These are phyloP conservation scores for Bassia scoparia DNA, from an alignment of 148 eudicot genomes.

Conservation along the genomic window DNA sequence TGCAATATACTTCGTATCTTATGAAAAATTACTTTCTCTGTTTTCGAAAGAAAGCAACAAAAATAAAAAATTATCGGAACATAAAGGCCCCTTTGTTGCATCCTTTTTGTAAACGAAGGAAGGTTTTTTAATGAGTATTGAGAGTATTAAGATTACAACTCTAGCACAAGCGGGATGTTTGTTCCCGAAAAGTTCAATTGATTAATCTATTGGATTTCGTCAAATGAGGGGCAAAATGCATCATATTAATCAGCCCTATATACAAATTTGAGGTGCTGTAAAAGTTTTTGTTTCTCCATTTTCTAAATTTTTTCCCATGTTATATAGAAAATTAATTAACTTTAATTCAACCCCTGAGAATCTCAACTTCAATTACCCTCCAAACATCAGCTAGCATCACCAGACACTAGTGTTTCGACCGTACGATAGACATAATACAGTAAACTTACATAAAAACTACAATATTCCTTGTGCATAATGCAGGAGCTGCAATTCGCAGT, in stretches of 20 bases:
- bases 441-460: not conserved
- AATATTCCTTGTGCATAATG: not conserved
- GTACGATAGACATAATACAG: not conserved
- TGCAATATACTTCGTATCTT: too few species aligned
- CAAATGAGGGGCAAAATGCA: not conserved
- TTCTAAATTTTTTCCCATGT: not conserved
- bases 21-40: too few species aligned
- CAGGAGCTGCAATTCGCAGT: not conserved
- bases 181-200: too few species aligned
- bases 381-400: not conserved
- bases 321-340: conserved; percentile 12
- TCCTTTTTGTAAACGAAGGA: too few species aligned
- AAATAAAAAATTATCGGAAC: too few species aligned
- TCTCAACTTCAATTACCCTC: conserved; percentile 21
- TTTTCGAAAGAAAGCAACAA: too few species aligned
- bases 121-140: too few species aligned
- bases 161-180: too few species aligned
- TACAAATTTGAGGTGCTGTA: conserved; percentile 16
- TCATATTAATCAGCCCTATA: not conserved
- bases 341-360: conserved; percentile 7
- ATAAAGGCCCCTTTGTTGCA: too few species aligned
- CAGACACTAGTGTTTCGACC: not conserved
- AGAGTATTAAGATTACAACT: too few species aligned
- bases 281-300: not conserved
- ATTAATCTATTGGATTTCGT: not conserved